Percentiles rank a stretch among this genome's conserved stretches.
Conservation (phyloP, 208 protist genomes). For the Trypanosoma grayi region DNA sequence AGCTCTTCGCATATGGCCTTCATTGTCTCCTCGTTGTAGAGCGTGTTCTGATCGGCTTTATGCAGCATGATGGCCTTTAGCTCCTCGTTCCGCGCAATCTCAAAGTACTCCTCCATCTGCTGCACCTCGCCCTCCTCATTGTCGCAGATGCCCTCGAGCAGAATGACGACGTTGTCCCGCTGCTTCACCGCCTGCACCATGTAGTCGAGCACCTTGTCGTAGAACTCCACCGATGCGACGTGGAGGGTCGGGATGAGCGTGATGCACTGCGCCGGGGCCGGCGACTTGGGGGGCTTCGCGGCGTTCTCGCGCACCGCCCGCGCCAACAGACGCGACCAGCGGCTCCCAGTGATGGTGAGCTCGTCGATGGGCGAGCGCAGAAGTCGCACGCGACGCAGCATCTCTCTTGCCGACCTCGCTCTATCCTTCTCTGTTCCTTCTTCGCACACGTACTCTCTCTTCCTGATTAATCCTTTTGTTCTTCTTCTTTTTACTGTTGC, state of each 20-base stretch:
- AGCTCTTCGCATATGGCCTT: conserved; percentile 81
- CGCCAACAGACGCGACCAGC: conserved; percentile 74
- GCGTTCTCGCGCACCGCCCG: conserved; percentile 40
- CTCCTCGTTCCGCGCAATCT: conserved; percentile 44
- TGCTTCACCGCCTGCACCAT: conserved; percentile 64
- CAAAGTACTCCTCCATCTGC: conserved; percentile 82
- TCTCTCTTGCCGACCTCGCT: conserved; percentile 6
- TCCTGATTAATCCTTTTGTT: background rate
- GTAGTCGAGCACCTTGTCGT: conserved; percentile 85
- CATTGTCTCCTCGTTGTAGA: conserved; percentile 65
- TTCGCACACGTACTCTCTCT: too few relatives aligned
- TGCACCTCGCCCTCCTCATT: conserved; percentile 55
- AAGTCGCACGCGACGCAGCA: conserved; percentile 35
- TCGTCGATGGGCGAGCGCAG: conserved; percentile 66
- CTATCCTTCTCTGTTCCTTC: background rate
- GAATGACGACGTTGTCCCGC: conserved; percentile 63
- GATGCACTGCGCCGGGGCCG: conserved; percentile 40
- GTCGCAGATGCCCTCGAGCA: conserved; percentile 90
- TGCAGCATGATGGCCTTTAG: conserved; percentile 57
- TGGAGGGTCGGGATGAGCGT: conserved; percentile 87
- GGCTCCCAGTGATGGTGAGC: conserved; percentile 75
- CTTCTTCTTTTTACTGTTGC: background rate
- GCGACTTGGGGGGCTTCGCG: too few relatives aligned
- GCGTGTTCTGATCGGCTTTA: conserved; percentile 77
- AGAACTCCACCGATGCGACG: conserved; percentile 79